phyloP scores from a whole-genome alignment of 768 basidiomycete genomes.

The Rhodocollybia butyracea region DNA sequence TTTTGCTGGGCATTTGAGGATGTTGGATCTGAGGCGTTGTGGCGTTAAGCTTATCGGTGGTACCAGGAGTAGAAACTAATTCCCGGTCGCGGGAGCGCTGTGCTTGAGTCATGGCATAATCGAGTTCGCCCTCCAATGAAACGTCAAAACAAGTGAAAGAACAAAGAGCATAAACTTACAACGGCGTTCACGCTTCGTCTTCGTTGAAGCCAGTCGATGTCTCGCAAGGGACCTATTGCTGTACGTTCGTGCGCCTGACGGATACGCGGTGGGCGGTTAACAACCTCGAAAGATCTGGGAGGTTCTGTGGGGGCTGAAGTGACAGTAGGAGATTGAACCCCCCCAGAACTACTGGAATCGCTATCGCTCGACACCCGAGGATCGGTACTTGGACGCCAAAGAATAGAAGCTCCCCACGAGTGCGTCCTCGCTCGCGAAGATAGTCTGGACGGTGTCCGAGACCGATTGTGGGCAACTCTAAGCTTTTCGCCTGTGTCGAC shows the following conservation, averaged over 20 bases:
- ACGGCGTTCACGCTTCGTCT: slow-evolving; percentile 68
- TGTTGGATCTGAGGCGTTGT: not conserved
- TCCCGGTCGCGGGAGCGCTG: slow-evolving; percentile 36
- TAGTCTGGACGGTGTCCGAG: slow-evolving; percentile 38
- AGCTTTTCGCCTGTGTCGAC: slow-evolving; percentile 28
- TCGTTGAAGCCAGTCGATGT: slow-evolving; percentile 77
- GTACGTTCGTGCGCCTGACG: slow-evolving; percentile 18
- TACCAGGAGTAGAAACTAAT: slow-evolving; percentile 47
- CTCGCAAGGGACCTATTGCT: slow-evolving; percentile 17
- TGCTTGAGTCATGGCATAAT: slow-evolving; percentile 62
- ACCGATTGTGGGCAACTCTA: slow-evolving; percentile 26
- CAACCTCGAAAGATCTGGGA: slow-evolving; percentile 45
- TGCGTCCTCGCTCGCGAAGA: slow-evolving; percentile 42
- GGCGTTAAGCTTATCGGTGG: slow-evolving; percentile 36
- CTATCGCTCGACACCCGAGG: slow-evolving; percentile 42
- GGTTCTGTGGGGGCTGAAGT: slow-evolving; percentile 4
- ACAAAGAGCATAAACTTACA: slow-evolving; percentile 41
- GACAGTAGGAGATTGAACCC: not conserved
- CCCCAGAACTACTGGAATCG: slow-evolving; percentile 42
- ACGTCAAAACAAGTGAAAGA: slow-evolving; percentile 5
- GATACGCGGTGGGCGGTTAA: slow-evolving; percentile 41
- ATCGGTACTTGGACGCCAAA: slow-evolving; percentile 39
- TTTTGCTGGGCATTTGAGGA: slow-evolving; percentile 33
- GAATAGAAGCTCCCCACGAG: slow-evolving; percentile 46
- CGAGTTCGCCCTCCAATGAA: slow-evolving; percentile 61